These are phyloP conservation scores for Cruciata laevipes DNA, from an alignment of 257 asterid species.

Conservation along the genomic window DNA sequence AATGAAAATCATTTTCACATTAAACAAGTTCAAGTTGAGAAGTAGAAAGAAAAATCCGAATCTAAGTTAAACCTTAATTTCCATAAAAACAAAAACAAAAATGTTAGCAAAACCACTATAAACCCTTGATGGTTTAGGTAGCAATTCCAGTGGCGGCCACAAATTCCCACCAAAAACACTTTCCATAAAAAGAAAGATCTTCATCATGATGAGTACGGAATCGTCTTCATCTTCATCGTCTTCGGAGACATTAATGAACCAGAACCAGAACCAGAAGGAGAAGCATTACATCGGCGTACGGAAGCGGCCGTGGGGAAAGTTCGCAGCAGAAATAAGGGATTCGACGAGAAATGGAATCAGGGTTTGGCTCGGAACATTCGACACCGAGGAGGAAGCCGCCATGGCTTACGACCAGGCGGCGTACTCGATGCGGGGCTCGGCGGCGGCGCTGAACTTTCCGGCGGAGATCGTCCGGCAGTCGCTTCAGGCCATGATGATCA, in stretches of 20 bases:
- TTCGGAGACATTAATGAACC: background rate
- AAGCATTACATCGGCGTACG: slow-evolving; percentile 31
- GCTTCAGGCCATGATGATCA: slow-evolving; percentile 10
- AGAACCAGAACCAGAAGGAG: slow-evolving; percentile 12
- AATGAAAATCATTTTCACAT: background rate
- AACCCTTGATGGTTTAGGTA: background rate
- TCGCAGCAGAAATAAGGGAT: slow-evolving; percentile 40
- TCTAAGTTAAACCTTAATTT: background rate
- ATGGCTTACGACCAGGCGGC: slow-evolving; percentile 44
- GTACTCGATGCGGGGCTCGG: slow-evolving; percentile 22
- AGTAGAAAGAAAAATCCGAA: background rate
- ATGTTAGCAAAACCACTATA: background rate
- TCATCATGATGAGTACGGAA: background rate
- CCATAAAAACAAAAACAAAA: background rate
- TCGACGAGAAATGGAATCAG: slow-evolving; percentile 36
- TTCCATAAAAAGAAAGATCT: no score
- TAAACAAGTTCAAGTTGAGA: slow-evolving; percentile 9
- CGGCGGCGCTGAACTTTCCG: slow-evolving; percentile 28
- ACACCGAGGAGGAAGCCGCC: slow-evolving; percentile 33
- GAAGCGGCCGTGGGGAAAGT: slow-evolving; percentile 36
- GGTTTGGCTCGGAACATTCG: slow-evolving; percentile 40
- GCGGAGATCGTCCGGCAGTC: slow-evolving; percentile 24
- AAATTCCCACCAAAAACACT: no score
- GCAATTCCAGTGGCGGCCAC: background rate
- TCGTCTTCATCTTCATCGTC: background rate